A percentile compares a stretch with the other conserved stretches of the same genome.
phyloP scores from a whole-genome alignment of 176 grass and related monocot genomes.

The Tuctoria greenei region DNA sequence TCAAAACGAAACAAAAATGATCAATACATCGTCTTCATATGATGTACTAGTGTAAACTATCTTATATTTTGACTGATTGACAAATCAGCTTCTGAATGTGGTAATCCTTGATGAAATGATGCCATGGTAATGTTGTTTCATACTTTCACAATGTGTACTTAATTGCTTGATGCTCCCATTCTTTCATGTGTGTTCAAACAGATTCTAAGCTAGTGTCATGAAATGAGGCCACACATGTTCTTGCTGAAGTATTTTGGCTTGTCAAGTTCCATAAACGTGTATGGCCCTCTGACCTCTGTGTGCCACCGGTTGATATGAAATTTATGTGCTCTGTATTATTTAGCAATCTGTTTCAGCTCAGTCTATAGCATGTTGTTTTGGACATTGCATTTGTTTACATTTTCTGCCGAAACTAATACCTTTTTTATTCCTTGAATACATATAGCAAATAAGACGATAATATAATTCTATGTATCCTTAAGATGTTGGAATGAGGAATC shows the following conservation, averaged over 20 bases:
- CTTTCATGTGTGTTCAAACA: conserved; percentile 35
- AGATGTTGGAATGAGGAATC: conserved; percentile 12
- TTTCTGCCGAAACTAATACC: background rate
- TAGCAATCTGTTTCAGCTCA: conserved; percentile 20
- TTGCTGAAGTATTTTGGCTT: conserved; percentile 30
- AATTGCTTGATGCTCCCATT: conserved; percentile 24
- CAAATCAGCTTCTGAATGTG: conserved; percentile 35
- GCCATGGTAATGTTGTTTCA: conserved; percentile 16
- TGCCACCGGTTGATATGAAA: conserved; percentile 9
- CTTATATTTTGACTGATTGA: background rate
- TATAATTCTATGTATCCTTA: background rate
- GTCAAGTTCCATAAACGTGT: conserved; percentile 16
- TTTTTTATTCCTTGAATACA: conserved; percentile 1
- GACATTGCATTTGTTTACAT: conserved; percentile 24
- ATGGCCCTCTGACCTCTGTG: background rate
- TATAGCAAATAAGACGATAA: background rate
- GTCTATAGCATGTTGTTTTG: conserved; percentile 15
- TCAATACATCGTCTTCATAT: conserved; percentile 1
- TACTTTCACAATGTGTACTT: conserved; percentile 6
- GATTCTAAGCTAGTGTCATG: conserved; percentile 26
- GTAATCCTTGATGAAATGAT: background rate
- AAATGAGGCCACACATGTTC: conserved; percentile 25
- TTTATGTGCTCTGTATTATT: conserved; percentile 22
- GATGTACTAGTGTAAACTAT: conserved; percentile 19
- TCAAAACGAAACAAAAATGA: conserved; percentile 2